A percentile compares a stretch with the other conserved stretches of the same genome.
Conservation (phyloP, 345 rosid species). For the Bruguiera parviflora region DNA sequence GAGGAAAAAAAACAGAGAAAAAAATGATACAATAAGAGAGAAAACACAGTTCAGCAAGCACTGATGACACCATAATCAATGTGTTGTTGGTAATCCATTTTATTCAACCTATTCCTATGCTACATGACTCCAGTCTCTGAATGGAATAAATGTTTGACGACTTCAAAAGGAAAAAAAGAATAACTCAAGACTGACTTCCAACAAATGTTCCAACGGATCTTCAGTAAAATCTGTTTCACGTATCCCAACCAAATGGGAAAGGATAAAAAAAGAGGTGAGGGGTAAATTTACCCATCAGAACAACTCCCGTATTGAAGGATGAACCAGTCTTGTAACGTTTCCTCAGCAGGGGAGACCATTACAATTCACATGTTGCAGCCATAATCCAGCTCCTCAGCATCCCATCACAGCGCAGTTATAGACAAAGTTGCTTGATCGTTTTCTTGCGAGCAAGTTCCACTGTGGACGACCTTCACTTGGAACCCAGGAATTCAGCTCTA, state of each 20-base stretch:
- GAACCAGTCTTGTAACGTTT: slow-evolving; percentile 40
- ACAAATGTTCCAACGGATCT: slow-evolving; percentile 49
- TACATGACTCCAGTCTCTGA: slow-evolving; percentile 37
- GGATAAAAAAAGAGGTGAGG: slow-evolving; percentile 30
- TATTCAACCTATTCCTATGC: slow-evolving; percentile 54
- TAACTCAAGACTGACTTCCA: slow-evolving; percentile 33
- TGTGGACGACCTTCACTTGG: slow-evolving; percentile 70
- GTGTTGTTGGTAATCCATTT: slow-evolving; percentile 46
- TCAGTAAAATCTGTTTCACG: slow-evolving; percentile 48
- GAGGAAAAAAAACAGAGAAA: background rate
- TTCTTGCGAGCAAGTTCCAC: slow-evolving; percentile 76
- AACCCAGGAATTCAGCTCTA: slow-evolving; percentile 83
- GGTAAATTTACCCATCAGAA: slow-evolving; percentile 55
- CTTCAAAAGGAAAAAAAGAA: background rate
- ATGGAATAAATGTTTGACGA: too few relatives aligned
- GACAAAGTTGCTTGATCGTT: slow-evolving; percentile 75
- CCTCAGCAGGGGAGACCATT: slow-evolving; percentile 29
- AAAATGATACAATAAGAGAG: slow-evolving; percentile 1
- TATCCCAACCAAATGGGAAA: slow-evolving; percentile 39
- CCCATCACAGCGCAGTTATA: slow-evolving; percentile 98
- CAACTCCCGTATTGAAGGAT: slow-evolving; percentile 38
- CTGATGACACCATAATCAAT: slow-evolving; percentile 42
- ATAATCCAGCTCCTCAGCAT: slow-evolving; percentile 48
- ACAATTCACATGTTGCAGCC: slow-evolving; percentile 26
- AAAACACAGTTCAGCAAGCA: slow-evolving; percentile 26